phyloP scores from a whole-genome alignment of 106 monocot species.

The Acorus calamus region DNA sequence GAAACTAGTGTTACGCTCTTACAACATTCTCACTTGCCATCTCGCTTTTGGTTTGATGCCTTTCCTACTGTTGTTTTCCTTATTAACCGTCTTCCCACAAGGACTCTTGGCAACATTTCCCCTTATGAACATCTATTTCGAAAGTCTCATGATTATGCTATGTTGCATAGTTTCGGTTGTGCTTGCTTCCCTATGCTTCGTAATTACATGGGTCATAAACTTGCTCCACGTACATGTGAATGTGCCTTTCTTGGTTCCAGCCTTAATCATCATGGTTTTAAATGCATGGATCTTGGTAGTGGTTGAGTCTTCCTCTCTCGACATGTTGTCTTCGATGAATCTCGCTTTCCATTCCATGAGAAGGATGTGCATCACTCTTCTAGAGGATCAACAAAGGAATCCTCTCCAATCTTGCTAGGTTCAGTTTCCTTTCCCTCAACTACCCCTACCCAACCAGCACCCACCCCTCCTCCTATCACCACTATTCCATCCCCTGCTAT shows the following conservation, averaged over 20 bases:
- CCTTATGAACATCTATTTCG: no score
- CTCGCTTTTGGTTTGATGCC: not conserved
- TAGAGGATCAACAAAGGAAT: not conserved
- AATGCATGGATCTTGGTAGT: not conserved
- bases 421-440: not conserved
- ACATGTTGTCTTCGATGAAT: slow-evolving; percentile 5
- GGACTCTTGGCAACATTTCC: no score
- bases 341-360: not conserved
- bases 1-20: not conserved
- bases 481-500: no score
- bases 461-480: not conserved
- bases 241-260: not conserved
- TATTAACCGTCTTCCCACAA: no score
- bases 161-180: no score
- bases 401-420: not conserved
- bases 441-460: not conserved
- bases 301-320: not conserved
- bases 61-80: no score
- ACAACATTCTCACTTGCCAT: not conserved
- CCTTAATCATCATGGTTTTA: not conserved
- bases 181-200: no score
- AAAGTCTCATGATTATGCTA: no score
- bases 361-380: not conserved
- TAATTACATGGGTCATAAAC: no score
- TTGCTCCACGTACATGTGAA: not conserved